These are phyloP conservation scores for Fusarium sp. DNA, from an alignment of 2,329 filamentous ascomycete genomes.

Conservation along the genomic window DNA sequence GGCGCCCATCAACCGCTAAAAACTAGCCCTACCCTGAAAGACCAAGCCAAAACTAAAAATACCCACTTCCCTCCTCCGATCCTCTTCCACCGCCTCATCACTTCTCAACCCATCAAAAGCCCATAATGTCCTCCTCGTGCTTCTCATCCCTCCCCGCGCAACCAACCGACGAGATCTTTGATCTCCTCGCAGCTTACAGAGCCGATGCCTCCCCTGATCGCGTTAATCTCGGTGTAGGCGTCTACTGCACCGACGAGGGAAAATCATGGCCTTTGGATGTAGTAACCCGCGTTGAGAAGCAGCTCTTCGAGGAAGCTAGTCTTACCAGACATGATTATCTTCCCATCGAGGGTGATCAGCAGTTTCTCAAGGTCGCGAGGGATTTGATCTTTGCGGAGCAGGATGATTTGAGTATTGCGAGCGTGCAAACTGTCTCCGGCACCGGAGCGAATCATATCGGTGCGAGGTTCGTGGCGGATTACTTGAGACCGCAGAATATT, in stretches of 20 bases:
- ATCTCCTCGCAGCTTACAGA: slow-evolving; percentile 25
- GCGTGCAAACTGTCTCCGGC: slow-evolving; percentile 94
- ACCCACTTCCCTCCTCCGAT: slow-evolving; percentile 28
- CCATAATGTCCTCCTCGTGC: slow-evolving; percentile 15
- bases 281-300: slow-evolving; percentile 33
- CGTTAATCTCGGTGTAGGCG: slow-evolving; percentile 40
- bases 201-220: slow-evolving; percentile 33
- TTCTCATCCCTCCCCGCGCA: slow-evolving; percentile 19
- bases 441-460: slow-evolving; percentile 95
- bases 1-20: slow-evolving; percentile 1
- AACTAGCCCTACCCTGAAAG: slow-evolving; percentile 25
- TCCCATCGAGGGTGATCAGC: slow-evolving; percentile 37
- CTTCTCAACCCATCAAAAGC: not conserved
- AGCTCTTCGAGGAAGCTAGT: slow-evolving; percentile 25
- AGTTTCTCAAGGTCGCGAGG: slow-evolving; percentile 34
- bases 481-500: slow-evolving; percentile 81
- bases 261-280: slow-evolving; percentile 40
- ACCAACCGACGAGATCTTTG: slow-evolving; percentile 32
- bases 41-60: slow-evolving; percentile 13
- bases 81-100: slow-evolving; percentile 17
- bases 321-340: slow-evolving; percentile 40
- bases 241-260: slow-evolving; percentile 42
- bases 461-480: slow-evolving; percentile 90
- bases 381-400: slow-evolving; percentile 31
- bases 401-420: slow-evolving; percentile 50